Evolutionary conservation across 139 green algal genomes (phyloP).

Genomic region (Chlamydomonas incerta): DNA sequence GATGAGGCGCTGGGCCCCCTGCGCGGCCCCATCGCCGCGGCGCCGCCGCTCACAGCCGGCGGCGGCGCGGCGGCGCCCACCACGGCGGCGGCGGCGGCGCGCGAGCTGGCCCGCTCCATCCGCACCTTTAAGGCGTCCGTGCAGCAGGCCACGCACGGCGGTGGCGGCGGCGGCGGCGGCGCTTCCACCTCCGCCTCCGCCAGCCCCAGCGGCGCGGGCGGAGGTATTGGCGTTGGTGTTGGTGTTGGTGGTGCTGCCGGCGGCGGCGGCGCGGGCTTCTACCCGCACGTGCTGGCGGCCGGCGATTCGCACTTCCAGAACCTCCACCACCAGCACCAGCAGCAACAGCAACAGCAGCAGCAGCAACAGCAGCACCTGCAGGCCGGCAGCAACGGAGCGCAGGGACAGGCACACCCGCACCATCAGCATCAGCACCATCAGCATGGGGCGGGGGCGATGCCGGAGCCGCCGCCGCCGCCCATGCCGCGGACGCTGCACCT

Average conservation of each 20-base stretch:
- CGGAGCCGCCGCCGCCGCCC: background rate
- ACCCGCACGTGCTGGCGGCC: no score
- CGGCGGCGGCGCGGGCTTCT: no score
- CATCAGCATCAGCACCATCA: background rate
- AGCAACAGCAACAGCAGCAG: background rate
- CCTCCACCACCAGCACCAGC: background rate
- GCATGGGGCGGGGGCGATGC: background rate
- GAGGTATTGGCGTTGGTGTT: no score
- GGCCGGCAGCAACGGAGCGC: background rate
- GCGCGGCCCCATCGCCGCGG: background rate
- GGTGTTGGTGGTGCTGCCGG: no score
- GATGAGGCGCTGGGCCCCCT: slow-evolving; percentile 13
- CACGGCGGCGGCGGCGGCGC: background rate
- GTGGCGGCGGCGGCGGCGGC: background rate
- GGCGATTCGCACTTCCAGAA: no score
- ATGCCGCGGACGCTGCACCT: background rate
- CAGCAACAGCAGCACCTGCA: background rate
- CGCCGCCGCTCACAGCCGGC: background rate
- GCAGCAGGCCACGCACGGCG: background rate
- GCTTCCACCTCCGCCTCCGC: no score
- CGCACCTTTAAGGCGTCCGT: background rate
- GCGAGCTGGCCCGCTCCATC: background rate
- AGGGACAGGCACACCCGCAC: background rate
- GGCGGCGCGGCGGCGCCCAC: background rate
- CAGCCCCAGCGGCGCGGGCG: background rate